These are phyloP conservation scores for Metarhizium humberi DNA, from an alignment of 2,329 filamentous ascomycete species.

Conservation along the genomic window DNA sequence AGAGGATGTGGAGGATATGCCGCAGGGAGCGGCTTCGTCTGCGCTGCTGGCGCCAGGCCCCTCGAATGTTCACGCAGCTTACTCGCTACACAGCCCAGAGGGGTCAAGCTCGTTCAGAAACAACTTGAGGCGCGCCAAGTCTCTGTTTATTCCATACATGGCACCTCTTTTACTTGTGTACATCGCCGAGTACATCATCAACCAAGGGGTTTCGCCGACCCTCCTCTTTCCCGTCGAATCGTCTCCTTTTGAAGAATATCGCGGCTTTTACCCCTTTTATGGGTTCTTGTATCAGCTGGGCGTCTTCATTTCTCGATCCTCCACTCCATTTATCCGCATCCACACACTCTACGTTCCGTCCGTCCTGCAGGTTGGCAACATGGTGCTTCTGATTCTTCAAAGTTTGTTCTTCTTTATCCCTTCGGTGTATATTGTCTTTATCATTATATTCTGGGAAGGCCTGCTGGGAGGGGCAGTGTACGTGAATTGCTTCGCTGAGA, in stretches of 20 bases:
- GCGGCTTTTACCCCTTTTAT: conserved; percentile 91
- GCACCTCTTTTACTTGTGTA: conserved; percentile 86
- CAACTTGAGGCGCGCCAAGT: conserved; percentile 57
- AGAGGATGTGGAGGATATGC: conserved; percentile 24
- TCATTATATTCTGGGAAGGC: conserved; percentile 88
- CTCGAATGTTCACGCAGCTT: conserved; percentile 27
- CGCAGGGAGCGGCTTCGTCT: conserved; percentile 32
- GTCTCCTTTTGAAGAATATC: conserved; percentile 71
- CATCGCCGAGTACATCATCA: conserved; percentile 94
- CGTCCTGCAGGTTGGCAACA: conserved; percentile 71
- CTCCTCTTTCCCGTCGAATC: conserved; percentile 71
- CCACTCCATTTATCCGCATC: conserved; percentile 77
- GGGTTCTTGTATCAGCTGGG: conserved; percentile 90
- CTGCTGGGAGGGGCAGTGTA: conserved; percentile 86
- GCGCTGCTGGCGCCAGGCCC: conserved; percentile 39
- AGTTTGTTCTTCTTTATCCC: conserved; percentile 75
- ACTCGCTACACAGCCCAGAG: conserved; percentile 19
- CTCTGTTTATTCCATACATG: conserved; percentile 75
- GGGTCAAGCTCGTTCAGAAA: conserved; percentile 25
- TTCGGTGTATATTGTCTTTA: conserved; percentile 75
- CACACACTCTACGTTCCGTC: conserved; percentile 75
- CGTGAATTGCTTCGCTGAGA: conserved; percentile 92
- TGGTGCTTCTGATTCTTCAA: conserved; percentile 64
- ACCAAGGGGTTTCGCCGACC: conserved; percentile 86
- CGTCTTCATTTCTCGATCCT: conserved; percentile 89